Evolutionary conservation across 495 filamentous ascomycete species (phyloP), one percentile per base, ranked within the genome.

Genomic region (Penicillium soppii): DNA sequence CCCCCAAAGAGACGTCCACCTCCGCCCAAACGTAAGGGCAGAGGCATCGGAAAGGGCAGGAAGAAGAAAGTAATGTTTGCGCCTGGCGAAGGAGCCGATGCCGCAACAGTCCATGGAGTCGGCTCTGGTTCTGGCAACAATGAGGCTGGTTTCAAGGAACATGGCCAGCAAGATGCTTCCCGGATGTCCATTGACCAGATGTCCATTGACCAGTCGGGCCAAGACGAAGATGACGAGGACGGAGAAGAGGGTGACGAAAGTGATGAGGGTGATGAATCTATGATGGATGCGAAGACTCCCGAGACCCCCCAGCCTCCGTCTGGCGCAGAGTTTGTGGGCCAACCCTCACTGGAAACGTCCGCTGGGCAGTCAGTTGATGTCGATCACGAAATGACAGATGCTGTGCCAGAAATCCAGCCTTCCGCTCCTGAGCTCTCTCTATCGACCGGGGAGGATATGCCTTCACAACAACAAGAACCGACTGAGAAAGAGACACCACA

Each of bases 21-120:
- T 15, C 87, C 88, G 7, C 85, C 86, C 0, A 91, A 87, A 65
- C 79, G 86, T 58, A 92, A 91, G 72, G 72, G 78, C 1, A 90
- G 85, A 66, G 84, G 84, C 0, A 73, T 81, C 20, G 84, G 84
- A 4, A 81, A 84, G 39, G 85, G 86, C 9, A 74, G 85, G 26
- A 87, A 82, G 69, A 86, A 85, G 77, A 86, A 83, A 68, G 63
- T 82, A 58, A 66, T 74, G 76, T 68, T 80, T 69, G 73, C 69
- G 13, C 61, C 72, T 43, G 74, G 73, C 27, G 71, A 72, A 41
- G 63, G 77, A 26, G 59, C 58, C 0, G 74, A 77, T 51, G 70
- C 63, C 44, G 43, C 66, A 8, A 42, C 55, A 30, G 59, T 72
- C 13, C 62, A 74, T 61, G 69, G 65, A 17, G 59, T 63, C 37